Evolutionary conservation across 78 protist genomes (phyloP).

Genomic region (Bodo saltans): DNA sequence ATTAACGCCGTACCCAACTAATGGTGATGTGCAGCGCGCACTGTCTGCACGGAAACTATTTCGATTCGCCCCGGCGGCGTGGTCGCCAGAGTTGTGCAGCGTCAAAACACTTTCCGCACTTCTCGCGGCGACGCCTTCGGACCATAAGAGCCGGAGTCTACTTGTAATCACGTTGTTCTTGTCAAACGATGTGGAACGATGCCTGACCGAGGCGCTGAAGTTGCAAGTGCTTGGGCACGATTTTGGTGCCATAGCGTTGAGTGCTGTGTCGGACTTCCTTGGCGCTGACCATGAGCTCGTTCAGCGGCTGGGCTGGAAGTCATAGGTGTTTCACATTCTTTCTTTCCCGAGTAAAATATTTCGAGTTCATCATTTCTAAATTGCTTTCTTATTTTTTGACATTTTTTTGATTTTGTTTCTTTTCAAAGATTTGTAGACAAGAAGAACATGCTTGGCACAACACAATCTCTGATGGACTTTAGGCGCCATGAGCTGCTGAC

Average conservation of each 20-base stretch:
- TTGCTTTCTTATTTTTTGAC: no score
- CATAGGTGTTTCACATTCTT: no score
- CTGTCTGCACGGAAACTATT: no score
- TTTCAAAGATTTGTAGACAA: no score
- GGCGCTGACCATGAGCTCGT: neutral
- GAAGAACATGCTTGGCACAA: no score
- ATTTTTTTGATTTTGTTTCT: no score
- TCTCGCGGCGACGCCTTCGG: neutral
- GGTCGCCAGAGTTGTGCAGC: neutral
- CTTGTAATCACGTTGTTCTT: neutral
- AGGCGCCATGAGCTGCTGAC: no score
- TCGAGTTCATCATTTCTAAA: no score
- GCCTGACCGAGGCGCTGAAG: constrained; percentile 1
- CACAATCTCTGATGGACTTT: no score
- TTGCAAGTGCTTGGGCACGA: neutral
- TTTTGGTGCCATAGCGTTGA: neutral
- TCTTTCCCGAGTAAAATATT: no score
- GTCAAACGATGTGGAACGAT: neutral
- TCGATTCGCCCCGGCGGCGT: neutral
- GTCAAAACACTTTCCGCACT: neutral
- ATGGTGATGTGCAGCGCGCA: no score
- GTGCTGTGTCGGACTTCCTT: neutral
- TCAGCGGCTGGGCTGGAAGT: neutral
- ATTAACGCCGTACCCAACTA: no score
- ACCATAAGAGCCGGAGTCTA: neutral